Base-by-base conservation (phyloP, 805 yeast species). In the Starmerella bacillaris region DNA sequence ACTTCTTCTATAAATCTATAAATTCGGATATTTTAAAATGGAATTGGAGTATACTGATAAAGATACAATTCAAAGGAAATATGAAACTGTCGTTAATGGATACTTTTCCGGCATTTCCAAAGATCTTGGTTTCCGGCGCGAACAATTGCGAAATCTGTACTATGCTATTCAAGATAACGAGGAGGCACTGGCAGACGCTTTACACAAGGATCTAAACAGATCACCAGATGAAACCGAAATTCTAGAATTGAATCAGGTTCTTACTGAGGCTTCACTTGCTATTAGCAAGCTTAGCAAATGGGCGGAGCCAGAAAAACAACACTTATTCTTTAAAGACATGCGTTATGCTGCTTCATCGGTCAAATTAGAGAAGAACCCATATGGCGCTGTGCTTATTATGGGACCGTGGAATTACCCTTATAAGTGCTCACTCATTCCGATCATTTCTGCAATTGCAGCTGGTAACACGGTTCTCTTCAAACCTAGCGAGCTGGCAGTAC, bases 391-490 rank as follows among this genome's bases (percentile, higher is more conserved):
- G 3, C 63, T 83, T 39, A 62, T 86, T 33, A 71, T 84, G 33
- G 60, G 76, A 3, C 86, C 93, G 0, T 80, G 76, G 67, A 80
- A 80, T 56, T 82, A 72, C 52, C 94, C 96, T 1, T 53, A 78
- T 30, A 40, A 67, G 19, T 58, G 86, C 39, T 48, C 78, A 0
- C 39, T 82, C 8, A 60, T 66, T 21, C 82, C 94, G 0, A 50
- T 83, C 18, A 63, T 72, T 26, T 79, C 80, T 16, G 94, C 94
- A 2, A 58, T 86, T 43, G 80, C 92, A 2, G 78, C 75, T 16
- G 95, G 95, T 9, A 83, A 84, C 53, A 62, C 74, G 12, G 86
- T 78, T 19, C 70, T 78, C 16, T 58, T 74, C 46, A 82, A 82
- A 53, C 83, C 79, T 14, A 65, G 76, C 40, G 95, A 86, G 54